Conservation (phyloP, 345 rosid species). For the Excoecaria cochinchinensis region DNA sequence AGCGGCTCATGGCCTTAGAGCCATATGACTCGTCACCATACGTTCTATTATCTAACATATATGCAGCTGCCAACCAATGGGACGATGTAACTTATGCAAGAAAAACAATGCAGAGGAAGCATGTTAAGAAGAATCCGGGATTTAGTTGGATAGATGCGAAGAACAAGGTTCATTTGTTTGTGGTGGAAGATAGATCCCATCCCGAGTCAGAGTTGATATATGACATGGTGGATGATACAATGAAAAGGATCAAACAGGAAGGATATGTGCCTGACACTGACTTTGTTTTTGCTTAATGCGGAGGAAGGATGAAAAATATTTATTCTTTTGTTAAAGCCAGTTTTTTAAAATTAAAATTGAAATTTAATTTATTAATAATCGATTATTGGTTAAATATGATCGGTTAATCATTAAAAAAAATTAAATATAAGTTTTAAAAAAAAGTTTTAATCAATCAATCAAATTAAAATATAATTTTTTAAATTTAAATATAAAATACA, state of each 20-base stretch:
- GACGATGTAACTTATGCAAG: slow-evolving; percentile 42
- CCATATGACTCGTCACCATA: slow-evolving; percentile 52
- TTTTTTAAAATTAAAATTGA: too few species aligned
- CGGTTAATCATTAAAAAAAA: too few species aligned
- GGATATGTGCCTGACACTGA: slow-evolving; percentile 53
- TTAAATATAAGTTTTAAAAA: too few species aligned
- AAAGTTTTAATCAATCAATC: too few species aligned
- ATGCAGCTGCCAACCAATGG: slow-evolving; percentile 54
- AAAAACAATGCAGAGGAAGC: slow-evolving; percentile 42
- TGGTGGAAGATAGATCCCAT: slow-evolving; percentile 49
- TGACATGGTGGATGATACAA: slow-evolving; percentile 38
- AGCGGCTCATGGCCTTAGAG: slow-evolving; percentile 46
- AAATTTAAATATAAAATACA: too few species aligned
- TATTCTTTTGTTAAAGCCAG: too few species aligned
- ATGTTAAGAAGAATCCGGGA: slow-evolving; percentile 59
- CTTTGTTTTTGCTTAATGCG: slow-evolving; percentile 44
- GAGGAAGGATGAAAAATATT: slow-evolving; percentile 36
- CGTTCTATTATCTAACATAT: slow-evolving; percentile 56
- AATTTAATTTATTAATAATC: too few species aligned
- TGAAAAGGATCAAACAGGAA: slow-evolving; percentile 45
- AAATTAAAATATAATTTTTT: too few species aligned
- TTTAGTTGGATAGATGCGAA: slow-evolving; percentile 62
- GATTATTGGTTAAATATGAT: too few species aligned
- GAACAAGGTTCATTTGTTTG: slow-evolving; percentile 50
- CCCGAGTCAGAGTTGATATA: slow-evolving; percentile 38